Conservation (phyloP, 1,139 yeast genomes). For the Pneumocystis canis region DNA sequence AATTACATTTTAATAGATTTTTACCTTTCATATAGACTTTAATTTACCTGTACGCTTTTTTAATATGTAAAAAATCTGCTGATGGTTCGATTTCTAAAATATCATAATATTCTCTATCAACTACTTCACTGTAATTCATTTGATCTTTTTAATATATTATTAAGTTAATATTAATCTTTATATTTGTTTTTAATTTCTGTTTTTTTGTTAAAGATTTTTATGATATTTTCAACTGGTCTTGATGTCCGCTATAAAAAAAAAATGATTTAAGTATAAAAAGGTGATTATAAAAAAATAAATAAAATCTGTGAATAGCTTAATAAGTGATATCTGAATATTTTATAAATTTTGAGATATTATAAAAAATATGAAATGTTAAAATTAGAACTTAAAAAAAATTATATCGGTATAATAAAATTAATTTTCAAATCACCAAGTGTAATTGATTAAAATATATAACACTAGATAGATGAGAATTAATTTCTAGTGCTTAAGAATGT, state of each 20-base stretch:
- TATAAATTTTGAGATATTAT: no score
- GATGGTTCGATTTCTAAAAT: constrained; percentile 50
- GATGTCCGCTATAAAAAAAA: neutral
- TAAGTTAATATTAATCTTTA: neutral
- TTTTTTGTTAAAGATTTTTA: neutral
- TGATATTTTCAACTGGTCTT: neutral
- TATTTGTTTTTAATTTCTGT: neutral
- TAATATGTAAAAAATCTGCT: constrained; percentile 53
- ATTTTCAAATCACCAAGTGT: no score
- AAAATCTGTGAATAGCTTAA: no score
- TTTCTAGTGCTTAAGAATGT: neutral
- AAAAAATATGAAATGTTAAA: no score
- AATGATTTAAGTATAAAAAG: neutral
- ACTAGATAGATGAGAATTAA: neutral
- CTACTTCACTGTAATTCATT: constrained; percentile 1
- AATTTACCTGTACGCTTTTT: constrained; percentile 59
- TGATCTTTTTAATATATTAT: neutral
- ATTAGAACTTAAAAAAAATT: no score
- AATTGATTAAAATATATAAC: no score
- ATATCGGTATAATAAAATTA: neutral
- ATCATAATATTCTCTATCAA: constrained; percentile 32
- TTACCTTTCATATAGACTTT: constrained; percentile 84
- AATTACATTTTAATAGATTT: neutral
- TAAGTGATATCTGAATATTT: neutral
- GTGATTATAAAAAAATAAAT: no score